Evolutionary conservation across 2,329 filamentous ascomycete genomes (phyloP), one percentile per base, ranked within the genome.

Genomic region (Aureobasidium uvarum): DNA sequence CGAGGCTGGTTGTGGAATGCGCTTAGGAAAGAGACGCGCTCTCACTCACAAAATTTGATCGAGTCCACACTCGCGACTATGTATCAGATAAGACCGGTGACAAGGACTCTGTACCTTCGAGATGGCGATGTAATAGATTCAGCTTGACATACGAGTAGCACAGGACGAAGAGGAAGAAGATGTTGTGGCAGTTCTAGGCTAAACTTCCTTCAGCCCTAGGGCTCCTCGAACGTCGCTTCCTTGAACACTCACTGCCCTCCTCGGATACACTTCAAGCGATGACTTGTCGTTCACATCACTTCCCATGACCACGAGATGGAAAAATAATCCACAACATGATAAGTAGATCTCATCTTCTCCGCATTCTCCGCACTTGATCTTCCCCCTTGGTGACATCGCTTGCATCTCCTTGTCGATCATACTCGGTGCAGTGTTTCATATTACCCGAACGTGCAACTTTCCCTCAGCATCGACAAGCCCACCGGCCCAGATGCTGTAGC

Each of bases 351-450:
- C 52, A n/a, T 45, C 6, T n/a, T 33, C 56, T 59, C 56, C 56
- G 28, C 41, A 48, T 38, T 36, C 56, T 60, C 41, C 56, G 56
- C 56, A 48, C 43, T 60, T 38, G 43, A 14, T 5, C 5, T 8
- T 48, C 11, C 23, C 25, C 41, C 16, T 16, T 4, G 16, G 18
- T 58, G 54, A 58, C 54, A 58, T 58, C 56, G 41, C 43, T 46
- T 48, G 48, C 28, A 60, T 60, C 11, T 20, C 38, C 14, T 18
- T 60, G 56, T 41, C 41, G 56, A 60, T 60, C 56, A 60, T 48
- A 60, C 56, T 48, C 41, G 56, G n/a, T 33, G 56, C 43, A 38
- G 18, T 48, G 56, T 60, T 48, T 60, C 56, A 60, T 11, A 38
- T 60, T 38, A 46, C 25, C 55, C 39, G 39, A 45, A 45, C 10